Base-by-base conservation (phyloP, 768 basidiomycete species). In the Agrocybe praecox region DNA sequence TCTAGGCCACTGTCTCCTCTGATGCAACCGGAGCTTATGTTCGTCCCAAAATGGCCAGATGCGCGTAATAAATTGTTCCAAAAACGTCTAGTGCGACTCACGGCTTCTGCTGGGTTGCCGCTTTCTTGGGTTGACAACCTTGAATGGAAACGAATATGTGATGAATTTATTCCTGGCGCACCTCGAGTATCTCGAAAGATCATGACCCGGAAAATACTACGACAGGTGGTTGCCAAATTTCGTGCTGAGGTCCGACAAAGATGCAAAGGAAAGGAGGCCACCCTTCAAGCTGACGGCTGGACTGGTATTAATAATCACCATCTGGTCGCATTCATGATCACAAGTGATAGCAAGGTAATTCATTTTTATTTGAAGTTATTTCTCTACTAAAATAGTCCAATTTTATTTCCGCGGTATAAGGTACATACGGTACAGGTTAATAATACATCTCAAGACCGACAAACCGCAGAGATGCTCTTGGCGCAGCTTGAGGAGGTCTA, bases 111-210 rank as follows among this genome's bases (percentile, higher is more conserved):
- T 32, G 69, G 70, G 0, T 62, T 75, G 23, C 66, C 74, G 8
- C 63, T 76, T 1, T 60, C 62, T 6, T 76, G 75, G 74, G 68
- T 74, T 11, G 72, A 77, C 8, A 74, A 74, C 59, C 63, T 67
- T 1, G 70, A 71, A 40, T 74, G 62, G 65, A 53, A 63, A 36
- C 50, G 32, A 2, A 63, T 76, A 40, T 62, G 58, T 46, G 57
- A 67, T 2, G 57, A 66, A 19, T 75, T 76, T 54, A 52, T 74
- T 15, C 72, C 73, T 6, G 53, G 19, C 6, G 71, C 69, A 11
- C 57, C 56, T 62, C 22, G 65, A 23, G 6, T 73, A 69, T 0
- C 11, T 9, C 26, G 26, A 29, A 29, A 29, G 26, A 9, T 29
- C 9, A 5, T 29, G 26, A 29, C 26, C 26, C 4, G 26, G 26